Evolutionary conservation across 2,329 filamentous ascomycete species (phyloP).

Genomic region (Sporothrix schenckii): DNA sequence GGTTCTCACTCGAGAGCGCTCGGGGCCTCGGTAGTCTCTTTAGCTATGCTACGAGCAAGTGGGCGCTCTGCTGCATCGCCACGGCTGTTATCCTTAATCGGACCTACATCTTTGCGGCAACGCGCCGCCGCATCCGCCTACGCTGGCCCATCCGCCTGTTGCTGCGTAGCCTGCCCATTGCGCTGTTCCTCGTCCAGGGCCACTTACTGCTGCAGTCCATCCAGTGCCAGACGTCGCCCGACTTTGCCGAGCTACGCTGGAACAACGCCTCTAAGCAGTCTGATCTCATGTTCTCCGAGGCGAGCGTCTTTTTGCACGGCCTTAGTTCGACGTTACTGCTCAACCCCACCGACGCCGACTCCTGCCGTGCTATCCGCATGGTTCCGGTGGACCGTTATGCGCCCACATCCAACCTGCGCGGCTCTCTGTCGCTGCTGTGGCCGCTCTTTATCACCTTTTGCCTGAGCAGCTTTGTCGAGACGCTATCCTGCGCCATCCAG

Average conservation of each 20-base stretch:
- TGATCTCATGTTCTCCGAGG: conserved; percentile 69
- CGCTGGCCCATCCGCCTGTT: conserved; percentile 71
- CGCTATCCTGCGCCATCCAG: conserved; percentile 82
- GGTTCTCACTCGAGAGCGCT: conserved; percentile 60
- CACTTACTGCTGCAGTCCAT: conserved; percentile 76
- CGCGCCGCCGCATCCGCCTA: conserved; percentile 75
- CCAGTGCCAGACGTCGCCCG: conserved; percentile 83
- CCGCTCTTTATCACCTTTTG: conserved; percentile 71
- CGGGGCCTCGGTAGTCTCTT: conserved; percentile 83
- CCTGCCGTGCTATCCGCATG: conserved; percentile 78
- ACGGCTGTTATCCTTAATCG: conserved; percentile 88
- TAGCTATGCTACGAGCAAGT: conserved; percentile 86
- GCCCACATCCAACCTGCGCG: conserved; percentile 61
- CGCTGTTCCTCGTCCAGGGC: conserved; percentile 70
- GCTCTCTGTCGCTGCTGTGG: conserved; percentile 78
- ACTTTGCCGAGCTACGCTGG: conserved; percentile 71
- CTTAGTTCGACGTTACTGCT: conserved; percentile 73
- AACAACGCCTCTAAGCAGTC: conserved; percentile 66
- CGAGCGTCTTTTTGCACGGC: conserved; percentile 70
- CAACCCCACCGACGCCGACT: conserved; percentile 71
- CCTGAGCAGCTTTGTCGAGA: conserved; percentile 85
- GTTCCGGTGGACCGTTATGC: conserved; percentile 57
- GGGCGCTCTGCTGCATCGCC: conserved; percentile 85
- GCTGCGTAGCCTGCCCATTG: conserved; percentile 70
- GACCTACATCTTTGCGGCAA: conserved; percentile 90